Evolutionary conservation across 306 rosid genomes (phyloP).

Genomic region (Mimosa pudica): DNA sequence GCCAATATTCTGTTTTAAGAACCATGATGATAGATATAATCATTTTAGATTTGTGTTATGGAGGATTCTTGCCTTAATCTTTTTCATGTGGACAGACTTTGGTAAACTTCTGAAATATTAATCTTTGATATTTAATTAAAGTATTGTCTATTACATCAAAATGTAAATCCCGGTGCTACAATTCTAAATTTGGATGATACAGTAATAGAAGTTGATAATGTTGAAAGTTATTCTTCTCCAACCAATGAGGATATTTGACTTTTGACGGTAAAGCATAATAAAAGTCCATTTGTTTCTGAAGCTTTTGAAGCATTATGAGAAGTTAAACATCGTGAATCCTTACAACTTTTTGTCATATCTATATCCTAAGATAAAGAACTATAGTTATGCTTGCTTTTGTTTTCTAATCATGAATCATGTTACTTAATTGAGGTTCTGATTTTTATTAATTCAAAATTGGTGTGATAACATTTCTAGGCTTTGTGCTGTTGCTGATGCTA

Average conservation of each 20-base stretch:
- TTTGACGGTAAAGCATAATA: slow-evolving; percentile 69
- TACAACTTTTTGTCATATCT: no score
- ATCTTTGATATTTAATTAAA: slow-evolving; percentile 19
- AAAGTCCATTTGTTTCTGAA: slow-evolving; percentile 22
- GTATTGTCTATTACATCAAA: slow-evolving; percentile 29
- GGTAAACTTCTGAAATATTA: slow-evolving; percentile 24
- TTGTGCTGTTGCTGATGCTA: no score
- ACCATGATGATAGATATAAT: not conserved
- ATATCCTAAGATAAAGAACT: no score
- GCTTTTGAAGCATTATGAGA: not conserved
- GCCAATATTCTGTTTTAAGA: slow-evolving; percentile 25
- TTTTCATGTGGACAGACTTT: slow-evolving; percentile 21
- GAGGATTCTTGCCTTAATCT: slow-evolving; percentile 22
- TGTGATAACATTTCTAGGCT: no score
- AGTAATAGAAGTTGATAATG: slow-evolving; percentile 90
- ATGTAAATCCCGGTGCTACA: slow-evolving; percentile 69
- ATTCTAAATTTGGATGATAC: slow-evolving; percentile 91
- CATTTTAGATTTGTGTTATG: slow-evolving; percentile 9
- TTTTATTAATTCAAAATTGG: no score
- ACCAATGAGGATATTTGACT: slow-evolving; percentile 98
- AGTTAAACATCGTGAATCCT: no score
- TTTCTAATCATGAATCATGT: no score
- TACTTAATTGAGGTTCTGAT: no score
- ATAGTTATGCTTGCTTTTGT: no score
- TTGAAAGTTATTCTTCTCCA: slow-evolving; percentile 93